phyloP scores from a whole-genome alignment of 257 asterid genomes.

The Prunella vulgaris region DNA sequence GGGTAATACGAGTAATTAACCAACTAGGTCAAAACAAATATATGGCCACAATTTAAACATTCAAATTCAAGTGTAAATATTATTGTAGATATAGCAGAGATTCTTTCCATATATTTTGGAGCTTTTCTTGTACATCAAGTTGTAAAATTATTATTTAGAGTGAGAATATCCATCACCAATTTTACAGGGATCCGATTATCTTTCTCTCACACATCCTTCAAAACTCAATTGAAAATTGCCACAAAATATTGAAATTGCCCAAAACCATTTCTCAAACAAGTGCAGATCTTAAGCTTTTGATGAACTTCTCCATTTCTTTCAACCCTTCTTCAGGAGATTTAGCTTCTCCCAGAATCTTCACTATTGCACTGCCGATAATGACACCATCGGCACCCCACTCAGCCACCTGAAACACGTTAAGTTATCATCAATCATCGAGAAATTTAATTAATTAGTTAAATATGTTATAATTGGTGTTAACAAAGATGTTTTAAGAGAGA shows the following conservation, averaged over 20 bases:
- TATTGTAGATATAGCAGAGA: too few relatives aligned
- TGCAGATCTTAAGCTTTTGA: constrained; percentile 60
- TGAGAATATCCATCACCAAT: too few relatives aligned
- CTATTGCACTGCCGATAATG: constrained; percentile 82
- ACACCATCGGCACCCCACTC: constrained; percentile 94
- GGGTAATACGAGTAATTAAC: too few relatives aligned
- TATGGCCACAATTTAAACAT: too few relatives aligned
- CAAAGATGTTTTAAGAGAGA: background rate
- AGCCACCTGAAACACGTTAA: constrained; percentile 42
- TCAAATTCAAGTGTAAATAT: too few relatives aligned
- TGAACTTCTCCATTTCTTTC: constrained; percentile 54
- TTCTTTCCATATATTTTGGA: too few relatives aligned
- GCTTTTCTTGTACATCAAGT: too few relatives aligned
- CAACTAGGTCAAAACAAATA: too few relatives aligned
- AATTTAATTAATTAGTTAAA: too few relatives aligned
- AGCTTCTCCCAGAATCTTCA: constrained; percentile 61
- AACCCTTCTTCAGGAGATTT: constrained; percentile 74
- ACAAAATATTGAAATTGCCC: background rate
- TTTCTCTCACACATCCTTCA: too few relatives aligned
- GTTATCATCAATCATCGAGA: background rate
- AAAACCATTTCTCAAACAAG: constrained; percentile 24
- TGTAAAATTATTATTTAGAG: too few relatives aligned
- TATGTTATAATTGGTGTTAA: background rate
- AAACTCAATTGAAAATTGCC: background rate
- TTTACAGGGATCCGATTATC: too few relatives aligned